Percentiles rank a stretch among this genome's conserved stretches.
phyloP scores from a whole-genome alignment of 306 rosid species.

The Quercus cerris region DNA sequence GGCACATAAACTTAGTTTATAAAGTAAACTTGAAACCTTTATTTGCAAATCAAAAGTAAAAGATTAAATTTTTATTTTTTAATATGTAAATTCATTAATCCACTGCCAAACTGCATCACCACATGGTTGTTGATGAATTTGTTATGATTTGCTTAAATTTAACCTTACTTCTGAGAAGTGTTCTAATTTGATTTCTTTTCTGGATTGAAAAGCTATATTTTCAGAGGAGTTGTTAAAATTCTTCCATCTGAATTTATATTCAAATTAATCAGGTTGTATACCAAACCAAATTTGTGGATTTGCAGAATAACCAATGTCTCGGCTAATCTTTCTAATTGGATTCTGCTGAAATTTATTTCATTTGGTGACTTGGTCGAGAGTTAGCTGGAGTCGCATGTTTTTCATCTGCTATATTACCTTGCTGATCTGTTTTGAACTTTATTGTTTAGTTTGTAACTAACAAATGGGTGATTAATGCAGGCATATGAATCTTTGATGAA shows the following conservation, averaged over 20 bases:
- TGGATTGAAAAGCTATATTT: neutral
- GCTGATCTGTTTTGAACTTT: neutral
- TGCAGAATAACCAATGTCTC: neutral
- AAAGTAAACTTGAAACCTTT: neutral
- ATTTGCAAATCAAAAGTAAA: neutral
- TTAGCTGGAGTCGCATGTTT: neutral
- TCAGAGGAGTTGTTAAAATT: neutral
- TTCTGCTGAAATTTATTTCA: neutral
- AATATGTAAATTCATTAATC: neutral
- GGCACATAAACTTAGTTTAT: neutral
- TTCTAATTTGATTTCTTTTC: neutral
- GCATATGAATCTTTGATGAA: conserved; percentile 80
- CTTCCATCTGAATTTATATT: neutral
- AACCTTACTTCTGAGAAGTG: neutral
- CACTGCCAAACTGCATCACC: neutral
- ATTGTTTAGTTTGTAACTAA: conserved; percentile 11
- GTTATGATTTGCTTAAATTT: neutral
- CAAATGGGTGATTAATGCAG: conserved; percentile 42
- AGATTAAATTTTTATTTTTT: neutral
- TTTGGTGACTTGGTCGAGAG: neutral
- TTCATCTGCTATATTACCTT: neutral
- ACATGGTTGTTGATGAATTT: neutral
- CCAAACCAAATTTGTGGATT: neutral
- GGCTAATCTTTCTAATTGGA: neutral
- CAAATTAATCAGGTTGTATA: neutral